phyloP scores from a whole-genome alignment of 352 stramenopile species.

The Pythium insidiosum region DNA sequence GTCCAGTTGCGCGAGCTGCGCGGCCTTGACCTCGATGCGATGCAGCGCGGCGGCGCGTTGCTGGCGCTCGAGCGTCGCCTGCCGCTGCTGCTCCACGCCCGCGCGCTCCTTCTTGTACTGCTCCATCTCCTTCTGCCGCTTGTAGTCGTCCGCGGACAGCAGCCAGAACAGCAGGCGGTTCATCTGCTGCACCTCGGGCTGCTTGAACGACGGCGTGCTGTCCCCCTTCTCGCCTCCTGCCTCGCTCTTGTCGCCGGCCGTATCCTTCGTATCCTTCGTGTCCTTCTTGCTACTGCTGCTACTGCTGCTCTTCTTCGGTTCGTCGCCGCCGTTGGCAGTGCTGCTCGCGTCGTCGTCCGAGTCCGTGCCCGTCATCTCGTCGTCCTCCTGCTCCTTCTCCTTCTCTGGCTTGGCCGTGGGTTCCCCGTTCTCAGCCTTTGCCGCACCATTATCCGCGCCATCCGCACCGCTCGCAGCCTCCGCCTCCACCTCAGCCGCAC shows the following conservation, averaged over 20 bases:
- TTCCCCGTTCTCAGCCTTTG: no score
- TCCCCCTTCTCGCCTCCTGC: slow-evolving; percentile 21
- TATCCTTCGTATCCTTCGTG: slow-evolving; percentile 19
- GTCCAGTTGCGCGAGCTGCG: slow-evolving; percentile 78
- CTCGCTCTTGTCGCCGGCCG: neutral
- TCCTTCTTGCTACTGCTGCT: slow-evolving; percentile 17
- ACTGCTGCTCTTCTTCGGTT: slow-evolving; percentile 14
- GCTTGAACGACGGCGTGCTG: slow-evolving; percentile 78
- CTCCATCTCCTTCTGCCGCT: slow-evolving; percentile 74
- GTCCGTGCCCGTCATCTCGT: neutral
- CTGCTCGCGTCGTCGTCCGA: slow-evolving; percentile 36
- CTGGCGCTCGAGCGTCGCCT: slow-evolving; percentile 59
- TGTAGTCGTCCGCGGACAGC: slow-evolving; percentile 78
- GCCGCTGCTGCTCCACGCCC: slow-evolving; percentile 59
- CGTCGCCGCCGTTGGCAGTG: slow-evolving; percentile 25
- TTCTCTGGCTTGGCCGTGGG: neutral
- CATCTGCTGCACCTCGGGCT: slow-evolving; percentile 86
- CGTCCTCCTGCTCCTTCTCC: slow-evolving; percentile 1
- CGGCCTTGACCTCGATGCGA: slow-evolving; percentile 77
- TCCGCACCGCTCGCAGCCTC: slow-evolving; percentile 8
- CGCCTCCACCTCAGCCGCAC: slow-evolving; percentile 36
- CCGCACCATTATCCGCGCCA: neutral
- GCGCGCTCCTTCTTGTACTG: slow-evolving; percentile 70
- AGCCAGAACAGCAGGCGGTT: slow-evolving; percentile 83
- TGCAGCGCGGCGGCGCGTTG: slow-evolving; percentile 50